Evolutionary conservation across 2,329 filamentous ascomycete genomes (phyloP), one percentile per base, ranked within the genome.

Genomic region (Colletotrichum sp.): DNA sequence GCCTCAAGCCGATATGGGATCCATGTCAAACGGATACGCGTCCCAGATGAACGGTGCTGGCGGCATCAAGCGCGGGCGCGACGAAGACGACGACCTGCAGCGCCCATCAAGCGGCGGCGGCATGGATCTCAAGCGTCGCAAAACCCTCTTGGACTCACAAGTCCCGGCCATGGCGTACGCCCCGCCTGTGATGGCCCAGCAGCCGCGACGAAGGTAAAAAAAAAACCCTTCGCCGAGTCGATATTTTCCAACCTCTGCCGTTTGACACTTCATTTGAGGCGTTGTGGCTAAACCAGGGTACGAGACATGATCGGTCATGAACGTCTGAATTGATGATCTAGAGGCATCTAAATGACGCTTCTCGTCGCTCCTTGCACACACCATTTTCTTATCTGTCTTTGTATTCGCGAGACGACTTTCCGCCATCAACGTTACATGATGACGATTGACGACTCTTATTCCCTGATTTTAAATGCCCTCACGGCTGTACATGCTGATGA

Each of bases 91-190:
- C 28, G 87, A 89, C 26, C 76, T 88, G 73, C 87, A 89, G 66
- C 92, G 94, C 15, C 90, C 93, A 26, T 89, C 91, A 52, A 93
- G 89, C 80, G 90, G 90, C 60, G 82, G 79, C 18, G 91, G 93
- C 60, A 86, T 92, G 77, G 91, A 94, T 26, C 84, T 94, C 75
- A 97, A 97, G 87, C 92, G 95, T 79, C 93, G 95, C 78, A 96
- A 96, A 88, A 96, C 94, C 1, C 88, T 94, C 78, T 90, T 92
- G 77, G 93, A 95, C 79, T 86, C 88, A 13, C 85, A 87, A 4
- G 87, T 90, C n/a, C 85, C 89, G 28, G 83, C 86, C 26, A 85
- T 89, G 26, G 83, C 82, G 21, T 91, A 90, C 79, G 83, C 88
- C 69, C 83, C 87, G 43, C 85, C 89, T 5, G 83, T 86, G 26